Percentiles rank a stretch among this genome's conserved stretches.
phyloP scores from a whole-genome alignment of 192 early-diverging fungal genomes.

The Endogone sp. region DNA sequence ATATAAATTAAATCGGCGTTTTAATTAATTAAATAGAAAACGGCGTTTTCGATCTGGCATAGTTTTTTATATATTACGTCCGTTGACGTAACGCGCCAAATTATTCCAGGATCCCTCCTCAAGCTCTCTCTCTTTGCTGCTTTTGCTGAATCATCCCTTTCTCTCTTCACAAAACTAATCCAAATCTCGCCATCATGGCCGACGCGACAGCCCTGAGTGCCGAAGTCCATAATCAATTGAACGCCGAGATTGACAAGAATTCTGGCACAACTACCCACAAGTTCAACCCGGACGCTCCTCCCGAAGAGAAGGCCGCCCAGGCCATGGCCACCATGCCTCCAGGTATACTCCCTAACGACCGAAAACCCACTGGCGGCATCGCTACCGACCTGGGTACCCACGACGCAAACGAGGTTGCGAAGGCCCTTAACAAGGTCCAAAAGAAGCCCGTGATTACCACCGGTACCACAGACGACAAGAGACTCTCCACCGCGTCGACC shows the following conservation, averaged over 20 bases:
- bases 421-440: slow-evolving; percentile 9
- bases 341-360: slow-evolving; percentile 19
- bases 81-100: too few relatives aligned
- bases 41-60: too few relatives aligned
- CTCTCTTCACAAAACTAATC: background rate
- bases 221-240: background rate
- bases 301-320: slow-evolving; percentile 18
- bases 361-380: slow-evolving; percentile 7
- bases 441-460: slow-evolving; percentile 1
- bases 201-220: background rate
- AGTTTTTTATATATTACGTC: too few relatives aligned
- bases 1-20: too few relatives aligned
- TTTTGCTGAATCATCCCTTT: background rate
- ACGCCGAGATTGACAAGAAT: background rate
- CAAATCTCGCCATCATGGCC: too few relatives aligned
- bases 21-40: too few relatives aligned
- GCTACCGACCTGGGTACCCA: slow-evolving; percentile 19
- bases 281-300: slow-evolving; percentile 11
- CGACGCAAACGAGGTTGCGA: slow-evolving; percentile 11
- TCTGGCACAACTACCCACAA: slow-evolving; percentile 9
- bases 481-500: too few relatives aligned
- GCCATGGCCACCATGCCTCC: slow-evolving; percentile 16
- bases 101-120: too few relatives aligned
- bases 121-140: too few relatives aligned
- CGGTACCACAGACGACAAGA: too few relatives aligned